Evolutionary conservation across 2,329 filamentous ascomycete species (phyloP).

Genomic region (Sporothrix globosa): DNA sequence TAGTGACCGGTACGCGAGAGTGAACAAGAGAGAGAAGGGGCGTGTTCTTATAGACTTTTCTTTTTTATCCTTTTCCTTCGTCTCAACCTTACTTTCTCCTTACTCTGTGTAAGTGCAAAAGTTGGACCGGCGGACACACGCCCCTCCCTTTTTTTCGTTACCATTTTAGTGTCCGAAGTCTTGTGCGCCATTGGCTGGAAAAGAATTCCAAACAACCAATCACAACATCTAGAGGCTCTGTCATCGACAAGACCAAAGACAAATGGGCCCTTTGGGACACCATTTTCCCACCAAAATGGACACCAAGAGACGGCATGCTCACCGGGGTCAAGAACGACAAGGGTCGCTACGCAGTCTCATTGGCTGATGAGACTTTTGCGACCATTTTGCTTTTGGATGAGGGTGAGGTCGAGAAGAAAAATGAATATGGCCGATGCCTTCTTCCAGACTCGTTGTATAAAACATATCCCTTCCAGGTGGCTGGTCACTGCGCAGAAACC

Average conservation of each 20-base stretch:
- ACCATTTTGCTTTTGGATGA: constrained; percentile 23
- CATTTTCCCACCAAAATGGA: background rate
- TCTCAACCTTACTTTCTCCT: background rate
- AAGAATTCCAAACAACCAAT: constrained; percentile 29
- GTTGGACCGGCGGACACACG: background rate
- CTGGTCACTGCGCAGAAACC: background rate
- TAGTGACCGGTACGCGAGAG: background rate
- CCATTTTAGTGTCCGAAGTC: constrained; percentile 24
- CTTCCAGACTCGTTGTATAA: too few species aligned
- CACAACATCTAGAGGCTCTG: background rate
- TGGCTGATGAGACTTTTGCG: constrained; percentile 23
- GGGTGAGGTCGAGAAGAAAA: background rate
- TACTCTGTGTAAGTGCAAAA: background rate
- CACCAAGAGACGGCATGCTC: constrained; percentile 20
- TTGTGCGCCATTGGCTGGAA: constrained; percentile 32
- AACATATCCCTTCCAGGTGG: background rate
- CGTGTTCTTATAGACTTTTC: too few species aligned
- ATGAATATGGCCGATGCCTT: background rate
- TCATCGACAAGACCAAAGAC: background rate
- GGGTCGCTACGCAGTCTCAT: constrained; percentile 33
- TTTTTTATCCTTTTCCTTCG: too few species aligned
- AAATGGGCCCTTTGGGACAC: background rate
- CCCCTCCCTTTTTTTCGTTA: constrained; percentile 24
- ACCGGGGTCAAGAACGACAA: constrained; percentile 30
- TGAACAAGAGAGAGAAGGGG: background rate